Base-by-base conservation (phyloP, 2,329 filamentous ascomycete species). In the Microdochium paspali region DNA sequence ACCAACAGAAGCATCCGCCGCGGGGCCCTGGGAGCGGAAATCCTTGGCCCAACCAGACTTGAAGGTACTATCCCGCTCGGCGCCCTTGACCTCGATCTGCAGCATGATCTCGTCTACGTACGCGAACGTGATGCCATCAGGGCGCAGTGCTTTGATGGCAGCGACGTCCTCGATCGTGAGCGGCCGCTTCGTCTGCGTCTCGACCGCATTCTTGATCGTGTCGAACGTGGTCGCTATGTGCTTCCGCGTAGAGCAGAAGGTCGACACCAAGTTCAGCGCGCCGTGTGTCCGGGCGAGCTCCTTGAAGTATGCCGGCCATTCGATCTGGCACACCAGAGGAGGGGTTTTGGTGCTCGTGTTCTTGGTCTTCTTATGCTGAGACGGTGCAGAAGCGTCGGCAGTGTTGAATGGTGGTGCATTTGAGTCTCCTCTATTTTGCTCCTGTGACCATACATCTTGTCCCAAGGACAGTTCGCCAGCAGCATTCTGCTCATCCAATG, bases 181-280 rank as follows among this genome's bases (percentile, higher is more conserved):
- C 18, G 81, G 71, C 23, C 79, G 76, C 56, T 85, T 84, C 50
- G 82, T 90, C 60, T 96, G 89, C 0, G 79, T 79, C 64, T 96
- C 89, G 1, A 97, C 91, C 0, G 91, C 80, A 9, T 81, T 78
- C 56, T 84, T 89, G 44, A 98, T 86, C 5, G 85, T 95, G 15
- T 93, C 86, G 54, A 96, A 89, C 0, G 91, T 96, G 0, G 93
- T 97, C 1, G 87, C 83, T 24, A 97, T 76, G 58, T 97, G 87
- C 61, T 95, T 96, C 43, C 93, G 82, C 1, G 91, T 91, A 61
- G 84, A 93, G 68, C 89, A 95, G 61, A 98, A 97, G 0, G 93
- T 97, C 58, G 89, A 95, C 1, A 97, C 89, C 2, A 97, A 69
- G 57, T 95, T 98, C 50, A 98, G 69, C 1, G 93, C 91, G 51